Percentiles rank a stretch among this genome's conserved stretches.
Evolutionary conservation across 2,329 filamentous ascomycete genomes (phyloP).

Genomic region (Emydomyces testavorans): DNA sequence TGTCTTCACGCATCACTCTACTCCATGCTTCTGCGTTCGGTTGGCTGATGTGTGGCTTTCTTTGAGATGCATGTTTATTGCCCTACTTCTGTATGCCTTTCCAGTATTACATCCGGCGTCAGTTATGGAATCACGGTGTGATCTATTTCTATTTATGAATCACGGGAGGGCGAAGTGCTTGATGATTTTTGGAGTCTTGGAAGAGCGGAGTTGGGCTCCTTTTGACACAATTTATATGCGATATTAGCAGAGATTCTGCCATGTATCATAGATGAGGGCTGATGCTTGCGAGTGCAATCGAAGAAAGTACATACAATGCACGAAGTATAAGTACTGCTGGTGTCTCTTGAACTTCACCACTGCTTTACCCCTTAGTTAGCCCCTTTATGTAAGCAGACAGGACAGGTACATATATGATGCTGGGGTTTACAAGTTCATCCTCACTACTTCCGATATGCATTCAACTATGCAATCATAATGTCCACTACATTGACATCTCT

Average conservation of each 20-base stretch:
- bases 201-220: background rate
- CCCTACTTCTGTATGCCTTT: too few relatives aligned
- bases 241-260: background rate
- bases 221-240: background rate
- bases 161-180: background rate
- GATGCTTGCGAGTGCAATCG: too few relatives aligned
- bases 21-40: background rate
- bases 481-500: background rate
- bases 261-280: too few relatives aligned
- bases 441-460: background rate
- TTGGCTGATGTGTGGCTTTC: background rate
- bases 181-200: background rate
- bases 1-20: background rate
- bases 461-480: background rate
- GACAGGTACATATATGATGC: too few relatives aligned
- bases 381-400: too few relatives aligned
- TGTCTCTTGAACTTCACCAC: background rate
- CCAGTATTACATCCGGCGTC: background rate
- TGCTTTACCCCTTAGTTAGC: too few relatives aligned
- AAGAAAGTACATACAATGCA: too few relatives aligned
- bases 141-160: too few relatives aligned
- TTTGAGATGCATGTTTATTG: too few relatives aligned
- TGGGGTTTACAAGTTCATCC: too few relatives aligned
- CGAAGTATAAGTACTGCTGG: background rate
- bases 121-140: background rate